These are phyloP conservation scores for Ceratocystiopsis minuta DNA, from an alignment of 2,329 filamentous ascomycete species.

Conservation along the genomic window DNA sequence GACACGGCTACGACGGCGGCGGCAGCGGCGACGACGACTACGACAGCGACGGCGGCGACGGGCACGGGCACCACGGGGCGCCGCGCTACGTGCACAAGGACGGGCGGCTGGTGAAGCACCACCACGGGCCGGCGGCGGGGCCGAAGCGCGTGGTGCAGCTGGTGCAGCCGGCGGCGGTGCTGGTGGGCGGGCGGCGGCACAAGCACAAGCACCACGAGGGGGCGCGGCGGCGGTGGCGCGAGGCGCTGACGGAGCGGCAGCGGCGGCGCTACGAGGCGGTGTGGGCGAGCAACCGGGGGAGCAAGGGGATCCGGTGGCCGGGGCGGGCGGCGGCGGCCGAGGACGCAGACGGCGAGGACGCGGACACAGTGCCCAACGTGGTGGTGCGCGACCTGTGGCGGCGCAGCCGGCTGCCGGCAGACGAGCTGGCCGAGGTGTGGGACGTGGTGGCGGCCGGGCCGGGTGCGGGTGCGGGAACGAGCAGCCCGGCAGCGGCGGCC, in stretches of 20 bases:
- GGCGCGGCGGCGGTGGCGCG: conserved; percentile 57
- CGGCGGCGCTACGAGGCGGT: conserved; percentile 69
- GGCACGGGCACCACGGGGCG: conserved; percentile 19
- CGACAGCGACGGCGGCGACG: conserved; percentile 10
- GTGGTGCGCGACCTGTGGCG: conserved; percentile 61
- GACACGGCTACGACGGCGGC: conserved; percentile 10
- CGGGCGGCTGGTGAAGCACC: conserved; percentile 14
- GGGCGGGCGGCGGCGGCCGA: not conserved
- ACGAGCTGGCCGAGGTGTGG: conserved; percentile 61
- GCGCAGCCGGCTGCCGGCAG: conserved; percentile 46
- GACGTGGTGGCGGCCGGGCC: conserved; percentile 43
- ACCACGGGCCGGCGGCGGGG: conserved; percentile 1
- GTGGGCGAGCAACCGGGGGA: conserved; percentile 64
- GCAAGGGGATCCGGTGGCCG: conserved; percentile 13
- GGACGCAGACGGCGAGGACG: conserved; percentile 11
- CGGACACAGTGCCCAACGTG: conserved; percentile 43
- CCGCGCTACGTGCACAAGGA: too few species aligned
- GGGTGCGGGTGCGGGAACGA: too few species aligned
- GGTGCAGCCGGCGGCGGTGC: conserved; percentile 12
- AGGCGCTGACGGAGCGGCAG: conserved; percentile 52
- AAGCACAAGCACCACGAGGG: conserved; percentile 65
- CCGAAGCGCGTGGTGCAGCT: conserved; percentile 22
- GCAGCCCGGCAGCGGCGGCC: conserved; percentile 15
- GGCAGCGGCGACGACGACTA: conserved; percentile 1
- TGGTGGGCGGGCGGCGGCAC: conserved; percentile 19